Percentiles rank a stretch among this genome's conserved stretches.
Conservation (phyloP, 441 rosid species). For the Arabidopsis lyrata region DNA sequence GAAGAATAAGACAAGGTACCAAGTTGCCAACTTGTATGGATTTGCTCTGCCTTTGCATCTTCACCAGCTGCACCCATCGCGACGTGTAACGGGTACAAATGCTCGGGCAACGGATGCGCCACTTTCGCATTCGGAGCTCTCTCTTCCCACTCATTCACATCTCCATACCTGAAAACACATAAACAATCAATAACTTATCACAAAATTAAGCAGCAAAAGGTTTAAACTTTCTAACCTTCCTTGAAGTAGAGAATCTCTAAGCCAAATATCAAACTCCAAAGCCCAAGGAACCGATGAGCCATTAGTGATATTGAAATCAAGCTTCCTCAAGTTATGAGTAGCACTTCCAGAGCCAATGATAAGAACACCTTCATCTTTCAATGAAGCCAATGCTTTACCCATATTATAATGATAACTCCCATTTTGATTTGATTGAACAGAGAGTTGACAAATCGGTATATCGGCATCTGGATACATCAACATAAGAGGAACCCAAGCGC, state of each 20-base stretch:
- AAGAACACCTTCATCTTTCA: constrained; percentile 85
- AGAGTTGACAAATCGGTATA: constrained; percentile 86
- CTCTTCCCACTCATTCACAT: constrained; percentile 69
- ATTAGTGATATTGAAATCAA: constrained; percentile 10
- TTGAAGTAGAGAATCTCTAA: constrained; percentile 71
- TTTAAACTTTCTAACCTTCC: constrained; percentile 62
- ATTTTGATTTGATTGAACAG: constrained; percentile 65
- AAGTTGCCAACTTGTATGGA: constrained; percentile 84
- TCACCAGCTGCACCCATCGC: constrained; percentile 94
- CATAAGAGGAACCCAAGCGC: constrained; percentile 94
- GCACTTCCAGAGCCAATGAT: constrained; percentile 88
- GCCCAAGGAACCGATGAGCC: constrained; percentile 66
- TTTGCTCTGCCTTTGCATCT: constrained; percentile 69
- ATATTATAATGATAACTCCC: constrained; percentile 80
- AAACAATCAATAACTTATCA: background rate
- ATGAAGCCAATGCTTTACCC: constrained; percentile 85
- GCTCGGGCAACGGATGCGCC: constrained; percentile 94
- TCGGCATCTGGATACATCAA: constrained; percentile 94
- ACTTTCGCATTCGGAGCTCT: constrained; percentile 76
- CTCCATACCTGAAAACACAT: constrained; percentile 58
- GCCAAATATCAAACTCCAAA: constrained; percentile 77
- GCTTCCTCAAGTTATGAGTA: constrained; percentile 73
- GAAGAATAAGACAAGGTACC: constrained; percentile 86
- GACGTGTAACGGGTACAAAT: constrained; percentile 89
- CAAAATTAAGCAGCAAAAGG: background rate